Evolutionary conservation across 2,329 filamentous ascomycete genomes (phyloP).

Genomic region (Xylariaceae sp.): DNA sequence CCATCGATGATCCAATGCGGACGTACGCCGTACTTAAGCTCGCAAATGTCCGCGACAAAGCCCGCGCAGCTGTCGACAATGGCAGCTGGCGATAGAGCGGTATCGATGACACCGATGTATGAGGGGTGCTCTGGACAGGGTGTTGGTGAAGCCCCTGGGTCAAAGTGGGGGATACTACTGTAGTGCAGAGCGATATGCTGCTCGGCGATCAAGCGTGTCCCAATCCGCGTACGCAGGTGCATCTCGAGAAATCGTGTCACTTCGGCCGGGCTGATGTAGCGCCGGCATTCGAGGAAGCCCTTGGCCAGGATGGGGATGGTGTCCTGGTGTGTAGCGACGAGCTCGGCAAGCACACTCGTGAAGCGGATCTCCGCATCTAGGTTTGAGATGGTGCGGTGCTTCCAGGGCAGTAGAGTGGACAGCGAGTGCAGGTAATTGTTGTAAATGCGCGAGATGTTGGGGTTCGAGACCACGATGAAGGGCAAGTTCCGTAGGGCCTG

Average conservation of each 20-base stretch:
- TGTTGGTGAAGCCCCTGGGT: constrained; percentile 46
- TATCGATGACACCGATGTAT: constrained; percentile 96
- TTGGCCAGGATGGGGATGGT: constrained; percentile 90
- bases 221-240: constrained; percentile 88
- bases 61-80: constrained; percentile 81
- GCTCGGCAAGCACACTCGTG: constrained; percentile 85
- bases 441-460: constrained; percentile 90
- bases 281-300: constrained; percentile 88
- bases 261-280: constrained; percentile 77
- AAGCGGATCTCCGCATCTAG: constrained; percentile 87
- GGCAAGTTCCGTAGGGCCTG: constrained; percentile 89
- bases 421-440: constrained; percentile 93
- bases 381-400: constrained; percentile 63
- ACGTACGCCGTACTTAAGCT: constrained; percentile 88
- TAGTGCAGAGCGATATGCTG: constrained; percentile 92
- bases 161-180: constrained; percentile 64
- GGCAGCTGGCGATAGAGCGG: constrained; percentile 73
- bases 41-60: constrained; percentile 93
- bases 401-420: constrained; percentile 81
- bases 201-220: constrained; percentile 89
- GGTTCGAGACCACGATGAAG: constrained; percentile 97
- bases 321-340: constrained; percentile 92
- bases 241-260: constrained; percentile 93
- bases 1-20: constrained; percentile 79
- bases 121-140: constrained; percentile 51